Evolutionary conservation across 2,329 filamentous ascomycete genomes (phyloP).

Genomic region (Hypomyces rosellus): DNA sequence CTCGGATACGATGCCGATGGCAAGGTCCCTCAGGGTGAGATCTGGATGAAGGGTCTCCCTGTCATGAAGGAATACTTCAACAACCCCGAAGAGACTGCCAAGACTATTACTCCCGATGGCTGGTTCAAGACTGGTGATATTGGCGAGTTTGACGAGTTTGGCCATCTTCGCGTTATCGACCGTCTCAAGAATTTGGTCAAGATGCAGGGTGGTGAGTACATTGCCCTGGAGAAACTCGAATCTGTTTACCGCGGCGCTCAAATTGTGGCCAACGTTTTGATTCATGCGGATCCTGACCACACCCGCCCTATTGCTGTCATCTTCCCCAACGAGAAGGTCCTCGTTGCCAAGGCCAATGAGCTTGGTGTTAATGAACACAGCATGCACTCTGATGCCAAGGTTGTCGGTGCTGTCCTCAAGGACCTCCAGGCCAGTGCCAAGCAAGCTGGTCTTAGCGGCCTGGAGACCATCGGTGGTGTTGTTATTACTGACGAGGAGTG

Average conservation of each 20-base stretch:
- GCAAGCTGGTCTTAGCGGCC: constrained; percentile 58
- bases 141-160: constrained; percentile 75
- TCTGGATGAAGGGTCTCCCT: constrained; percentile 74
- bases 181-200: constrained; percentile 98
- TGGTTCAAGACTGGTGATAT: constrained; percentile 99
- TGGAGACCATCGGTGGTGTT: constrained; percentile 71
- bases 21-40: constrained; percentile 81
- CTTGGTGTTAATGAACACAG: constrained; percentile 60
- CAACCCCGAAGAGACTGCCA: constrained; percentile 77
- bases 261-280: constrained; percentile 80
- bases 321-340: constrained; percentile 57
- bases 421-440: constrained; percentile 61
- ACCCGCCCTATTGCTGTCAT: constrained; percentile 79
- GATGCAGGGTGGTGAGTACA: constrained; percentile 91
- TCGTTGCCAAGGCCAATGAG: constrained; percentile 53
- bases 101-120: constrained; percentile 71
- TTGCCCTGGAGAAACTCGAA: constrained; percentile 93
- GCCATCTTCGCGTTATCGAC: constrained; percentile 83
- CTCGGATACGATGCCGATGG: constrained; percentile 75
- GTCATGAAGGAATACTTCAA: constrained; percentile 77
- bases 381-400: constrained; percentile 60
- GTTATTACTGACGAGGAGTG: constrained; percentile 81
- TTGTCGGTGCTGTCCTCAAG: constrained; percentile 57
- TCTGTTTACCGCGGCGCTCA: constrained; percentile 76
- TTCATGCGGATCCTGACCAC: constrained; percentile 71